Conservation (phyloP, 1,284 basidiomycete species). For the Leucoagaricus sp. region DNA sequence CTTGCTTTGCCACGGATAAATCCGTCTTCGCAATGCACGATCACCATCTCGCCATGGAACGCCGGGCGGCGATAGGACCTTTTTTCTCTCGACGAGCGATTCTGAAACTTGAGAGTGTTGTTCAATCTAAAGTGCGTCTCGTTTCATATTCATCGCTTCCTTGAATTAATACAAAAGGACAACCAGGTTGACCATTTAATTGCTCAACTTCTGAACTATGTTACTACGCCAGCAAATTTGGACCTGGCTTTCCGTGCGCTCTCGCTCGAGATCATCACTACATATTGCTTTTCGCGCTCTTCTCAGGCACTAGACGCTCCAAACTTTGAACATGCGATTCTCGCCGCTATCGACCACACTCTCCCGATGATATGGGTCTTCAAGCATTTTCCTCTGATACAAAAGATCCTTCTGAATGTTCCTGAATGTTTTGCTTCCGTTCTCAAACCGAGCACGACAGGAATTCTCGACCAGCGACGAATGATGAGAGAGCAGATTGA, state of each 20-base stretch:
- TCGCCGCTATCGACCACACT: constrained; percentile 30
- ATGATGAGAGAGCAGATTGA: constrained; percentile 35
- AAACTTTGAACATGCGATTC: constrained; percentile 32
- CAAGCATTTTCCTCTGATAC: constrained; percentile 35
- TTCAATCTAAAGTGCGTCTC: constrained; percentile 34
- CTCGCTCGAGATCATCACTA: constrained; percentile 37
- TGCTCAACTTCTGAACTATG: constrained; percentile 24
- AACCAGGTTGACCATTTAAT: constrained; percentile 36
- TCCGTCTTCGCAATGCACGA: constrained; percentile 37
- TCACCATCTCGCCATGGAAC: constrained; percentile 32
- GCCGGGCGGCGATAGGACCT: constrained; percentile 34
- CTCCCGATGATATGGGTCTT: constrained; percentile 29
- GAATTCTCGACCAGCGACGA: constrained; percentile 23
- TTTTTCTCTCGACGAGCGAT: constrained; percentile 41
- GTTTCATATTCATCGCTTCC: constrained; percentile 15
- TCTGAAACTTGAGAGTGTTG: constrained; percentile 33
- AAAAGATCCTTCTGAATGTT: constrained; percentile 27
- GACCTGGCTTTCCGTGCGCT: constrained; percentile 35
- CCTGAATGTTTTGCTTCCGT: constrained; percentile 34
- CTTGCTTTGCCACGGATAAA: constrained; percentile 34
- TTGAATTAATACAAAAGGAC: not conserved
- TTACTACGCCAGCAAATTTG: constrained; percentile 29
- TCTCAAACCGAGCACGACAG: constrained; percentile 21
- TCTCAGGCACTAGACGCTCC: constrained; percentile 27
- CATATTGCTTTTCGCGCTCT: constrained; percentile 36